Conservation (phyloP, 768 basidiomycete genomes). For the Mycena pura region DNA sequence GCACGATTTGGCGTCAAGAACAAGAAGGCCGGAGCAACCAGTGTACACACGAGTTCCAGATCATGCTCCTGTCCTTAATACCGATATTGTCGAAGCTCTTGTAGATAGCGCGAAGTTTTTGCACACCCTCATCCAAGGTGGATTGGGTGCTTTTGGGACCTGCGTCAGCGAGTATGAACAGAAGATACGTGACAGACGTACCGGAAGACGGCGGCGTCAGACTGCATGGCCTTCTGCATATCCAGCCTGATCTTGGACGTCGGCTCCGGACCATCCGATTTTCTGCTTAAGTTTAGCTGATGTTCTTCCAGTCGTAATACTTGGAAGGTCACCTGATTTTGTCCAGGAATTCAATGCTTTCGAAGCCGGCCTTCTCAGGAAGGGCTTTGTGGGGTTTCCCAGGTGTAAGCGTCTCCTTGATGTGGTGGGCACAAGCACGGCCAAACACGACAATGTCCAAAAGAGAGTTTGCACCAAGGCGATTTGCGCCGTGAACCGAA, state of each 20-base stretch:
- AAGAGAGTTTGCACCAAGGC: conserved; percentile 98
- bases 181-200: conserved; percentile 32
- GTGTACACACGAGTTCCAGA: conserved; percentile 92
- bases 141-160: conserved; percentile 69
- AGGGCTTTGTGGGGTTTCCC: conserved; percentile 92
- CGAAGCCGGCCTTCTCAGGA: conserved; percentile 83
- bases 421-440: conserved; percentile 98
- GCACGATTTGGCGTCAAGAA: conserved; percentile 13
- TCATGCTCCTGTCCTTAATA: conserved; percentile 98
- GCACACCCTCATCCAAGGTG: conserved; percentile 90
- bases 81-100: conserved; percentile 89
- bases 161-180: neutral
- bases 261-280: conserved; percentile 78
- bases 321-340: conserved; percentile 66
- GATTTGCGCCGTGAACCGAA: conserved; percentile 99
- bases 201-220: conserved; percentile 98
- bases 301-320: neutral
- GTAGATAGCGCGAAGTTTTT: conserved; percentile 86
- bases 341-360: conserved; percentile 88
- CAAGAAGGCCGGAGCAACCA: neutral
- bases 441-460: conserved; percentile 99
- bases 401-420: conserved; percentile 87
- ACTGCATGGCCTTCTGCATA: conserved; percentile 99
- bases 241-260: conserved; percentile 92
- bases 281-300: conserved; percentile 49